Conservation (phyloP, 2,329 filamentous ascomycete species). For the Colletotrichum zoysiae region DNA sequence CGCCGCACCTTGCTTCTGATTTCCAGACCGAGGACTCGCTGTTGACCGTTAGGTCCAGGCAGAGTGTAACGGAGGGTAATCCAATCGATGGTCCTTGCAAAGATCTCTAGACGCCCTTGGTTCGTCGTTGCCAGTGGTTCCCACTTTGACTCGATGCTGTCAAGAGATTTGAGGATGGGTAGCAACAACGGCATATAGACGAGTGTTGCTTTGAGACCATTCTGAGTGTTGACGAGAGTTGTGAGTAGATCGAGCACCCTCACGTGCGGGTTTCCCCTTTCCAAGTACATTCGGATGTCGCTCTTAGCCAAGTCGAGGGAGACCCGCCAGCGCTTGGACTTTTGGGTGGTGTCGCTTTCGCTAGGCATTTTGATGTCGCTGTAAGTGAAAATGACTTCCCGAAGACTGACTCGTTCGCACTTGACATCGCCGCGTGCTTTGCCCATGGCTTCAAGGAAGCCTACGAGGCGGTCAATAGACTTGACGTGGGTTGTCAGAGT, state of each 20-base stretch:
- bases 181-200: constrained; percentile 71
- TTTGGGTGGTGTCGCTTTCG: constrained; percentile 26
- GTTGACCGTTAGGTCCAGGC: constrained; percentile 45
- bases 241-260: constrained; percentile 71
- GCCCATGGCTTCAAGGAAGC: constrained; percentile 76
- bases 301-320: constrained; percentile 68
- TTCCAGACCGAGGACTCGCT: constrained; percentile 61
- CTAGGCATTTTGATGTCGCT: constrained; percentile 50
- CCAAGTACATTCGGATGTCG: constrained; percentile 70
- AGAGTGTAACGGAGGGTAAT: constrained; percentile 68
- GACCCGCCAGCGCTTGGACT: constrained; percentile 61
- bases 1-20: constrained; percentile 63
- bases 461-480: constrained; percentile 77
- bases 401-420: constrained; percentile 71
- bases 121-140: constrained; percentile 55
- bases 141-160: constrained; percentile 70
- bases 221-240: constrained; percentile 67
- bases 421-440: constrained; percentile 66
- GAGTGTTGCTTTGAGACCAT: constrained; percentile 65
- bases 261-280: constrained; percentile 75
- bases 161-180: constrained; percentile 72
- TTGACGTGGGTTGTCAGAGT: constrained; percentile 71
- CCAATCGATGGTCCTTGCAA: constrained; percentile 68
- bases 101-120: constrained; percentile 63
- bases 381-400: constrained; percentile 78